Base-by-base conservation (phyloP, 306 rosid species). In the Betula pendula region DNA sequence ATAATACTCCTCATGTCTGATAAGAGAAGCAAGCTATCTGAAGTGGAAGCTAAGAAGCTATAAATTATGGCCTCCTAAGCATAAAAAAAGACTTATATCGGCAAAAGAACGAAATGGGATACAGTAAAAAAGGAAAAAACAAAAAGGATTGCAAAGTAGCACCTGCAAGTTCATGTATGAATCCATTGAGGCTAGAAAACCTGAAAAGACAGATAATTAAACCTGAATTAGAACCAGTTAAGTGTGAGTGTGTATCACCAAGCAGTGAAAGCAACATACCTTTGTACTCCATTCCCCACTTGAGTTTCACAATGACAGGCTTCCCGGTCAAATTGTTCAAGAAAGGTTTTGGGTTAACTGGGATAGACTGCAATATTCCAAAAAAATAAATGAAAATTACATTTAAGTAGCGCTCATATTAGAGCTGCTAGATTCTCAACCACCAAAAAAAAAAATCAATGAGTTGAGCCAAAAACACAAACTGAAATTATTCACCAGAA, bases 231-330 rank as follows among this genome's bases (percentile, higher is more conserved):
- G 8, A 25, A 55, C 45, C 27, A 25, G 5, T 17, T 65, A 24
- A 24, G 31, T 9, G 24, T 24, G n/a, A n/a, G 3, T 11, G 63
- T 24, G 11, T 56, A 11, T 10, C 35, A 5, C 24, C 24, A 56
- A 56, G 4, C 33, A 73, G 16, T 4, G 3, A 29, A 29, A 73
- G 17, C 52, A 58, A 7, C 52, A 49, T 40, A 87, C 90, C 90
- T 79, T 87, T 87, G 88, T 87, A 87, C 76, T 87, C 90, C 90
- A 87, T 87, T 40, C 88, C 90, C 90, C 90, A 87, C 60, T 87
- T 87, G 15, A 87, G 90, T 48, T 87, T 87, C 45, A 87, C 90
- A 31, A 84, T 67, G 68, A 87, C 88, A 8, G 88, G 77, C 85
- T 87, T 87, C 33, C 90, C 90, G 10, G 90, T 87, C 83, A 87